phyloP scores from a whole-genome alignment of 2,329 filamentous ascomycete species.

The Colletotrichum navitas region DNA sequence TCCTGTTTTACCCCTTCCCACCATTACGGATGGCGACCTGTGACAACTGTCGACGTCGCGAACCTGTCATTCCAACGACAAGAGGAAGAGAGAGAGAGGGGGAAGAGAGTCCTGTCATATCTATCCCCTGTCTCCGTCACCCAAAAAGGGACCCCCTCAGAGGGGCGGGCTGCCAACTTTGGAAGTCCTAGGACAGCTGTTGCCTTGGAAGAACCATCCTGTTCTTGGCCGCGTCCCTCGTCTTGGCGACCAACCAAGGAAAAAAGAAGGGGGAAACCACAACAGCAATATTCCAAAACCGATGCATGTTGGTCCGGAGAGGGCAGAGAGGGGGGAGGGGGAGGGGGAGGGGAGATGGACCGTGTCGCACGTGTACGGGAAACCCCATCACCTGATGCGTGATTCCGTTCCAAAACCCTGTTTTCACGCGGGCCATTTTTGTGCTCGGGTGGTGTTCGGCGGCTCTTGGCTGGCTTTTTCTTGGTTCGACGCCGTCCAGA shows the following conservation, averaged over 20 bases:
- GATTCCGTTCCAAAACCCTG: slow-evolving; percentile 39
- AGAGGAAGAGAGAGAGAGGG: neutral
- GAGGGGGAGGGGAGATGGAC: too few relatives aligned
- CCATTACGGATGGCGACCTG: neutral
- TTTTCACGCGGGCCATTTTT: slow-evolving; percentile 15
- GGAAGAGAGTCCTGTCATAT: slow-evolving; percentile 15
- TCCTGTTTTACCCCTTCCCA: neutral
- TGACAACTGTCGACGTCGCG: slow-evolving; percentile 20
- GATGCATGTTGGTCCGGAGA: slow-evolving; percentile 27
- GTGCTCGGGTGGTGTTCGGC: slow-evolving; percentile 1
- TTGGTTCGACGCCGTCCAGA: slow-evolving; percentile 18
- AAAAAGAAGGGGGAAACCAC: neutral
- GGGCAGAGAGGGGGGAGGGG: neutral
- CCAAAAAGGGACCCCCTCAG: neutral
- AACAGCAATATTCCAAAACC: neutral
- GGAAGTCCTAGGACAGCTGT: slow-evolving; percentile 12
- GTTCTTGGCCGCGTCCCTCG: slow-evolving; percentile 8
- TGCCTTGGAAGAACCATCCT: slow-evolving; percentile 26
- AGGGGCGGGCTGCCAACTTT: slow-evolving; percentile 15
- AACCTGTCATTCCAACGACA: slow-evolving; percentile 23
- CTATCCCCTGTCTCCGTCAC: neutral
- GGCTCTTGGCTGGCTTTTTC: slow-evolving; percentile 19
- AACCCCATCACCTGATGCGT: slow-evolving; percentile 38
- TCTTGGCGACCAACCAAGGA: slow-evolving; percentile 25
- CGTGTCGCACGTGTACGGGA: slow-evolving; percentile 8